Base-by-base conservation (phyloP, 441 rosid species). In the Arabidopsis hybrid region DNA sequence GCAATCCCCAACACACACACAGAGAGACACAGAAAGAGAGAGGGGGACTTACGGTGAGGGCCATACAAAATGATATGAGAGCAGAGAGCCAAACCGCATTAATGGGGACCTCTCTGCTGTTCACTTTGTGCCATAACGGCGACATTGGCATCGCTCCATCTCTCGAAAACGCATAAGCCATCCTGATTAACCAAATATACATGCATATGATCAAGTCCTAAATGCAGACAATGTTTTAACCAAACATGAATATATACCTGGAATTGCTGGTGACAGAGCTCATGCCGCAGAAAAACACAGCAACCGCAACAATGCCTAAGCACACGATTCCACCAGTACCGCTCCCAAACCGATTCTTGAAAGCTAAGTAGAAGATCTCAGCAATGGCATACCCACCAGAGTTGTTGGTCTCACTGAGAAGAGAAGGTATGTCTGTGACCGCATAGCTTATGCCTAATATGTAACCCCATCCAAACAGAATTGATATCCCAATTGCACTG, bases 261-360 rank as follows among this genome's bases (percentile, higher is more conserved):
- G 99, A 92, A 81, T 95, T 95, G 86, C 99, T 95, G 46, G 99
- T 95, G 8, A 95, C 80, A 2, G 96, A 92, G 66, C 99, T 91
- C 99, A 95, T 95, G 65, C 99, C 99, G 63, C 99, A 95, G 87
- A 95, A 95, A 71, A 95, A 95, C 60, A 95, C 88, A 75, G 98
- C 98, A 18, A 92, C 75, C 7, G 90, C 92, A 73, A 91, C 87
- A 35, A 92, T 81, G 43, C 97, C 99, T 74, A 95, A 77, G 82
- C 98, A 95, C 65, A 91, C 45, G 55, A 95, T 90, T 49, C 99
- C 98, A 14, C 97, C 97, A 17, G 80, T 79, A 56, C 98, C 99
- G 66, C 77, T 92, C 34, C 97, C 98, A 38, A 86, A 95, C 85
- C 99, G 83, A 60, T 79, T 84, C 85, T 91, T 91, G 86, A 95